Evolutionary conservation across 1,284 basidiomycete genomes (phyloP).

Genomic region (Ustilago cynodontis): DNA sequence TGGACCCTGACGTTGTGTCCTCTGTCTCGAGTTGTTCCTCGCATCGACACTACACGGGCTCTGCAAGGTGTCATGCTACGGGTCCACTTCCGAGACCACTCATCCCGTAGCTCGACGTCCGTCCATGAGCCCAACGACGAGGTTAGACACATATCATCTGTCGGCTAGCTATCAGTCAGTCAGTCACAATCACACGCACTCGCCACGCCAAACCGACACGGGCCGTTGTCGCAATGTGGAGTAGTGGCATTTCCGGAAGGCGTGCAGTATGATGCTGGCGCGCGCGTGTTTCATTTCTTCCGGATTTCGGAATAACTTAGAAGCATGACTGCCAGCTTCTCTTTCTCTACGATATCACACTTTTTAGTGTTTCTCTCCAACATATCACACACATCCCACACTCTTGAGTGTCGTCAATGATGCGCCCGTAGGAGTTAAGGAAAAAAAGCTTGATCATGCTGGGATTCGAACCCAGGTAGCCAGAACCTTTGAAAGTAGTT

Average conservation of each 20-base stretch:
- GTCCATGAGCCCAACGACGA: not conserved
- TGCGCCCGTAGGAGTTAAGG: too few species aligned
- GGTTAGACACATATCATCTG: too few species aligned
- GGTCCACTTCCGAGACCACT: not conserved
- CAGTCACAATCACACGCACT: not conserved
- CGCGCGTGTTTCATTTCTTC: not conserved
- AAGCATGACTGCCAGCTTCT: too few species aligned
- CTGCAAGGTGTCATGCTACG: not conserved
- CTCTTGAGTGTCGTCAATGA: not conserved
- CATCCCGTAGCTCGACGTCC: not conserved
- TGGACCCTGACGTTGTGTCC: not conserved
- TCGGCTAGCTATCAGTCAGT: not conserved
- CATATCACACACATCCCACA: not conserved
- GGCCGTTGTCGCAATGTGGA: not conserved
- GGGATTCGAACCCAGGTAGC: slow-evolving; percentile 46
- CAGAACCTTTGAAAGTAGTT: slow-evolving; percentile 19
- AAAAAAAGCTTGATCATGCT: slow-evolving; percentile 32
- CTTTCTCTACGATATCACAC: not conserved
- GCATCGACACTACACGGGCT: not conserved
- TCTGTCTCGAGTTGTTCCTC: not conserved
- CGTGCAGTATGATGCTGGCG: slow-evolving; percentile 1
- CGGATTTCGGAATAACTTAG: not conserved
- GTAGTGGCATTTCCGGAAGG: not conserved
- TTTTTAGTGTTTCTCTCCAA: not conserved
- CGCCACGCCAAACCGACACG: not conserved